Evolutionary conservation across 352 stramenopile genomes (phyloP).

Genomic region (Phytophthora ohioensis): DNA sequence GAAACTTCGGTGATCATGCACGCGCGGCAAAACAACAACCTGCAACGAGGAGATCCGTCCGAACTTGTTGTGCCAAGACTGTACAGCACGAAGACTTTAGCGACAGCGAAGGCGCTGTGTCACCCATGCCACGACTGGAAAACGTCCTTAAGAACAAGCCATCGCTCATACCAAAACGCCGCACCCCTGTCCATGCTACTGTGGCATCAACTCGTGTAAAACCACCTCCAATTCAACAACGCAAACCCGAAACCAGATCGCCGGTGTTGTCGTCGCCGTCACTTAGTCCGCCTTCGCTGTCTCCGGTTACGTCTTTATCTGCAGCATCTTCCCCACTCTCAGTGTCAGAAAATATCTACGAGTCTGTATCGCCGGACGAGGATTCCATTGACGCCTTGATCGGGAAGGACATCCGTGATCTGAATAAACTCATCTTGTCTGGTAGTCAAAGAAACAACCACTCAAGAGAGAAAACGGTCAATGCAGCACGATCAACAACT

Average conservation of each 20-base stretch:
- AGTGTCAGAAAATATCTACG: constrained; percentile 37
- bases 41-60: not conserved
- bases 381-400: constrained; percentile 63
- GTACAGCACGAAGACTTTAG: constrained; percentile 9
- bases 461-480: not conserved
- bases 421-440: constrained; percentile 52
- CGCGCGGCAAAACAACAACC: not conserved
- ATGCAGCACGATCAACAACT: constrained; percentile 28
- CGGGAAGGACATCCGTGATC: constrained; percentile 49
- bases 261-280: constrained; percentile 26
- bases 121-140: constrained; percentile 60
- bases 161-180: constrained; percentile 36
- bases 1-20: constrained; percentile 11
- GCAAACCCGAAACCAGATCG: not conserved
- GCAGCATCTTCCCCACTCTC: constrained; percentile 31
- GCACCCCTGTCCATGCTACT: not conserved
- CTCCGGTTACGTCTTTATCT: constrained; percentile 26
- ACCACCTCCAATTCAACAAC: constrained; percentile 1
- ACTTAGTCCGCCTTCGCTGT: constrained; percentile 34
- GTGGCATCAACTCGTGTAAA: constrained; percentile 12
- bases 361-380: constrained; percentile 21
- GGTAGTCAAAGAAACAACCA: constrained; percentile 19
- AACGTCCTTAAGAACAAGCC: constrained; percentile 53
- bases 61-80: not conserved
- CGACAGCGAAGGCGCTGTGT: constrained; percentile 34